These are phyloP conservation scores for Salicornia ramosissima DNA, from an alignment of 148 eudicot genomes.

Conservation along the genomic window DNA sequence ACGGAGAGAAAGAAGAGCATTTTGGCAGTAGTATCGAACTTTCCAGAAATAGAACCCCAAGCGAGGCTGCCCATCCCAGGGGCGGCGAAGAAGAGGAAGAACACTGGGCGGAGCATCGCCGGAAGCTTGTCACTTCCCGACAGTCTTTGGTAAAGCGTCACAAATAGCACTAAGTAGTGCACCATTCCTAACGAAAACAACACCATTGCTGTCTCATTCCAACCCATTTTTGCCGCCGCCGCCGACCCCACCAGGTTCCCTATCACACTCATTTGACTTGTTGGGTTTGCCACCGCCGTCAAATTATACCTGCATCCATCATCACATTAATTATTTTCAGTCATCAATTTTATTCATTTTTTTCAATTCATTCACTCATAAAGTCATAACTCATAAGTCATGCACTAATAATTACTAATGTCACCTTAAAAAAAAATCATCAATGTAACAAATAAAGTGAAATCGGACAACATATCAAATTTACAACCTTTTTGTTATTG, in stretches of 20 bases:
- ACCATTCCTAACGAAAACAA: slow-evolving; percentile 39
- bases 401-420: no score
- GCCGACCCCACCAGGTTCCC: slow-evolving; percentile 41
- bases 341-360: no score
- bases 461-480: no score
- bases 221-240: slow-evolving; percentile 41
- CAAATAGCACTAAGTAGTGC: slow-evolving; percentile 41
- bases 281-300: slow-evolving; percentile 40
- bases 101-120: slow-evolving; percentile 33
- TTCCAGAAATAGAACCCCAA: slow-evolving; percentile 40
- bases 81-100: slow-evolving; percentile 44
- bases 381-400: no score
- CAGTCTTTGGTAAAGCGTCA: slow-evolving; percentile 44
- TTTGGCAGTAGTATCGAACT: slow-evolving; percentile 31
- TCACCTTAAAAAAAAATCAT: no score
- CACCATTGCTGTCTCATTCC: slow-evolving; percentile 36
- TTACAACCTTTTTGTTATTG: no score
- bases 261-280: slow-evolving; percentile 41
- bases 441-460: no score
- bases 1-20: slow-evolving; percentile 48
- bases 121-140: slow-evolving; percentile 26
- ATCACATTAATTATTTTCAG: neutral
- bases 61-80: slow-evolving; percentile 46
- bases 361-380: no score
- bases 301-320: slow-evolving; percentile 33